Evolutionary conservation across 495 filamentous ascomycete species (phyloP).

Genomic region (Podospora pseudopauciseta): DNA sequence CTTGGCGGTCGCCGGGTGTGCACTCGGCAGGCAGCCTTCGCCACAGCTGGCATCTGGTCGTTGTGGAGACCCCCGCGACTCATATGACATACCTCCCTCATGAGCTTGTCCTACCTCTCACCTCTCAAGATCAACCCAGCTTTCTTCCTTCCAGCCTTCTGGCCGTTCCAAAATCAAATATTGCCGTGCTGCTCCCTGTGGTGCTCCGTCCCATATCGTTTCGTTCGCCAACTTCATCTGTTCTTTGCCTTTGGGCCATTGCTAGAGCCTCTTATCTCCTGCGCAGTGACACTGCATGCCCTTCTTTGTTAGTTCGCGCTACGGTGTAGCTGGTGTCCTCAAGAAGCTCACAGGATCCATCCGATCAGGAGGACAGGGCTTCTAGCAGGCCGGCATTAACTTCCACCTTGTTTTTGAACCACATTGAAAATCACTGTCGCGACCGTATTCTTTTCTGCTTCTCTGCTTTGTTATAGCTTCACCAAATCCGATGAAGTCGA

Average conservation of each 20-base stretch:
- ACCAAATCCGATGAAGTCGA: slow-evolving; percentile 20
- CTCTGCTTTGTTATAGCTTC: neutral
- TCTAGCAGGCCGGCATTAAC: neutral
- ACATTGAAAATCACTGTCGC: neutral
- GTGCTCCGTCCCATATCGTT: neutral
- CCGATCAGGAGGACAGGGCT: neutral
- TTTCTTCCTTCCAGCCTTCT: neutral
- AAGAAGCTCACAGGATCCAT: neutral
- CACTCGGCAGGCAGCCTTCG: slow-evolving; percentile 7
- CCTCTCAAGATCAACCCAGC: neutral
- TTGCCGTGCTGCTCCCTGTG: neutral
- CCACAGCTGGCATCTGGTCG: neutral
- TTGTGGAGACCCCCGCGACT: slow-evolving; percentile 10
- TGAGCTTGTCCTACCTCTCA: neutral
- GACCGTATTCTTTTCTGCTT: neutral
- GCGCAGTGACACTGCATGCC: neutral
- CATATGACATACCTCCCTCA: slow-evolving; percentile 21
- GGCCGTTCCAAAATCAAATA: neutral
- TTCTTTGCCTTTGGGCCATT: neutral
- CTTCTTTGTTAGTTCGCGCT: neutral
- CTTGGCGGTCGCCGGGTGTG: neutral
- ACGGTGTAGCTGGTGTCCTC: neutral
- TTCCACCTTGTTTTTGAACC: neutral
- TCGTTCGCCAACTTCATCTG: neutral
- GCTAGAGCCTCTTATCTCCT: neutral